Conservation (phyloP, 805 yeast genomes). For the Blastobotrys chiropterorum region DNA sequence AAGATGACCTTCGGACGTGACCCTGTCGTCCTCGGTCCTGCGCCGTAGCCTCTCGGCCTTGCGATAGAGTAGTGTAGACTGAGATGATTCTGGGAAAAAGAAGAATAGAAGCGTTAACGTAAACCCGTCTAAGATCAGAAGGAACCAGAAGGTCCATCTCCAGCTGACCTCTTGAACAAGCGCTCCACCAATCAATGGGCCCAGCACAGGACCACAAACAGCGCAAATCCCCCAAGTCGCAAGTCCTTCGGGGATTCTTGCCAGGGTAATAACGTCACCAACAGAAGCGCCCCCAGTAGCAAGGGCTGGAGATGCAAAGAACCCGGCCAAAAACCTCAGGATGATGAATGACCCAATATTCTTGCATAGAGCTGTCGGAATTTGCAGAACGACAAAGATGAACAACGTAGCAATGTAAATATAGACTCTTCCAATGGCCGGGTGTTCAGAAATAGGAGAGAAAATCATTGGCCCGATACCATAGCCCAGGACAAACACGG, state of each 20-base stretch:
- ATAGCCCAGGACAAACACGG: slow-evolving; percentile 49
- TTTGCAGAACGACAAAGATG: slow-evolving; percentile 44
- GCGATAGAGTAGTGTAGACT: slow-evolving; percentile 40
- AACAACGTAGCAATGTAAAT: slow-evolving; percentile 44
- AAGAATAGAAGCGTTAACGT: slow-evolving; percentile 34
- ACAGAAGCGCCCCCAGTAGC: slow-evolving; percentile 70
- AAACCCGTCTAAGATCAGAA: slow-evolving; percentile 44
- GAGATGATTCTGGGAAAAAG: slow-evolving; percentile 47
- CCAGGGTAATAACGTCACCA: slow-evolving; percentile 40
- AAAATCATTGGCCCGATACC: slow-evolving; percentile 50
- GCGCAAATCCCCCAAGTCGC: slow-evolving; percentile 50
- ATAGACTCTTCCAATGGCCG: slow-evolving; percentile 45
- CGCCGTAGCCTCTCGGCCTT: slow-evolving; percentile 45
- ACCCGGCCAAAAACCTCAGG: slow-evolving; percentile 64
- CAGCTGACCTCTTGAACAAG: slow-evolving; percentile 42
- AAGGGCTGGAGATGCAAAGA: slow-evolving; percentile 74
- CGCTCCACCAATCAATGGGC: slow-evolving; percentile 51
- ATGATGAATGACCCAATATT: slow-evolving; percentile 46
- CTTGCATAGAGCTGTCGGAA: slow-evolving; percentile 45
- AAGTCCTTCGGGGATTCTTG: slow-evolving; percentile 42
- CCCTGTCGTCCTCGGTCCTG: slow-evolving; percentile 38
- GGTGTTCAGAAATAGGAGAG: slow-evolving; percentile 49
- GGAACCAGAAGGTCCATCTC: slow-evolving; percentile 53
- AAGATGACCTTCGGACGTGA: slow-evolving; percentile 40
- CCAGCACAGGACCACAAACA: slow-evolving; percentile 47